Conservation (phyloP, 1,284 basidiomycete genomes). For the Microstroma glucosiphilum region DNA sequence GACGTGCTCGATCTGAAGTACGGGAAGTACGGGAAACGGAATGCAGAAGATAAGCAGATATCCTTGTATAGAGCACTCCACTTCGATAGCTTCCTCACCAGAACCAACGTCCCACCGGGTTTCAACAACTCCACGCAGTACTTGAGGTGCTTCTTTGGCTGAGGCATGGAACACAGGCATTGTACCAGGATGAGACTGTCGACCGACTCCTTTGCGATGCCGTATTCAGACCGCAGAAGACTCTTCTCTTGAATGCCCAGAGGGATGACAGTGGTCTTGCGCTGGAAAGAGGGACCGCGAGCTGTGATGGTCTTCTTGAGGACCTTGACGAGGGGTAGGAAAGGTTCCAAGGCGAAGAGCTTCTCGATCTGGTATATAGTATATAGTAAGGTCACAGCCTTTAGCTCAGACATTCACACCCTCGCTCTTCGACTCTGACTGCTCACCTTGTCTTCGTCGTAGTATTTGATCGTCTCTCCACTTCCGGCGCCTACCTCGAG, state of each 20-base stretch:
- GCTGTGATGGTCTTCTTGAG: constrained; percentile 15
- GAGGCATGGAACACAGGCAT: constrained; percentile 33
- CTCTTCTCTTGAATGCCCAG: constrained; percentile 16
- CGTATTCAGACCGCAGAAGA: constrained; percentile 12
- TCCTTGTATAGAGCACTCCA: too few relatives aligned
- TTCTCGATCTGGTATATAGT: constrained; percentile 14
- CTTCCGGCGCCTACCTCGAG: constrained; percentile 37
- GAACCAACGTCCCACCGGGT: constrained; percentile 31
- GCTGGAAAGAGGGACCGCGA: constrained; percentile 7
- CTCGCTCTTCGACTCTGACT: too few relatives aligned
- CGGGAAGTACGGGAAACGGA: too few relatives aligned
- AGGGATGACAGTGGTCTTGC: constrained; percentile 24
- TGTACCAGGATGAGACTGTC: constrained; percentile 41
- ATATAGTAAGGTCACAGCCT: constrained; percentile 14
- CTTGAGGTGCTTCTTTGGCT: constrained; percentile 27
- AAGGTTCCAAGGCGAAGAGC: constrained; percentile 29
- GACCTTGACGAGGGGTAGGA: constrained; percentile 20
- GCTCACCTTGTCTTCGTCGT: constrained; percentile 14
- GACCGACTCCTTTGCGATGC: constrained; percentile 20
- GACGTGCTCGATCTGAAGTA: constrained; percentile 30
- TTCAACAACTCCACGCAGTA: constrained; percentile 28
- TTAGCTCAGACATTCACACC: neutral
- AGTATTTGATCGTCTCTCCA: constrained; percentile 27
- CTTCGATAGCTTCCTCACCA: constrained; percentile 1
- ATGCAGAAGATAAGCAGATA: too few relatives aligned